Percentiles rank a stretch among this genome's conserved stretches.
Evolutionary conservation across 495 filamentous ascomycete species (phyloP).

Genomic region (Aspergillus cristatus): DNA sequence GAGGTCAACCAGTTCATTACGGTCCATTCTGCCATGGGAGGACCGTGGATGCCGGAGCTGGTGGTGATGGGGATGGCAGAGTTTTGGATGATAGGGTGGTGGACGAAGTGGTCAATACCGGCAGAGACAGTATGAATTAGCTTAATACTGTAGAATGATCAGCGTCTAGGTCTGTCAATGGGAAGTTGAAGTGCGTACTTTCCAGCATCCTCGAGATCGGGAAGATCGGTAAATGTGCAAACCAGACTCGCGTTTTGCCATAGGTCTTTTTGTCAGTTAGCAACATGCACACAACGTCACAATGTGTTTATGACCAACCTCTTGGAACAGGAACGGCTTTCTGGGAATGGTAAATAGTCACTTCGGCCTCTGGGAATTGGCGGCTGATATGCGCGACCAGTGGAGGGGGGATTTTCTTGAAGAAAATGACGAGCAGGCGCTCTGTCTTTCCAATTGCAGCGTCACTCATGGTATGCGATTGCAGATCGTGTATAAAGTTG

Average conservation of each 20-base stretch:
- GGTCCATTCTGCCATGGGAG: slow-evolving; percentile 77
- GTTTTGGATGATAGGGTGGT: slow-evolving; percentile 54
- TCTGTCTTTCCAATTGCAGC: slow-evolving; percentile 19
- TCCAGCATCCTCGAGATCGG: slow-evolving; percentile 19
- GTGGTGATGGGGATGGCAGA: slow-evolving; percentile 59
- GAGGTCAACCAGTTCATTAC: slow-evolving; percentile 47
- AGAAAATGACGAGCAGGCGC: slow-evolving; percentile 36
- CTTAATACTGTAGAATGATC: slow-evolving; percentile 40
- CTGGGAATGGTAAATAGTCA: slow-evolving; percentile 23
- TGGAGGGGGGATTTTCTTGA: slow-evolving; percentile 21
- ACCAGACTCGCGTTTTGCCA: slow-evolving; percentile 57
- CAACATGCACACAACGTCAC: background rate
- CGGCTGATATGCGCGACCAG: slow-evolving; percentile 33
- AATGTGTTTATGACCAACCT: slow-evolving; percentile 6
- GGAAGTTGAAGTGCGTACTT: slow-evolving; percentile 1
- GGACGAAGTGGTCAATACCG: slow-evolving; percentile 58
- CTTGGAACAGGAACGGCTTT: slow-evolving; percentile 5
- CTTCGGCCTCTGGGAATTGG: slow-evolving; percentile 43
- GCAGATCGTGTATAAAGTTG: too few species aligned
- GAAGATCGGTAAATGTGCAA: slow-evolving; percentile 48
- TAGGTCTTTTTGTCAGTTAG: slow-evolving; percentile 21
- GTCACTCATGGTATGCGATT: too few species aligned
- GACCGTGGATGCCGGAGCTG: slow-evolving; percentile 68
- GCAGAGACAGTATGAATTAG: slow-evolving; percentile 69
- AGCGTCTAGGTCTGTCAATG: background rate